Base-by-base conservation (phyloP, 768 basidiomycete genomes). In the Trametes gibbosa region DNA sequence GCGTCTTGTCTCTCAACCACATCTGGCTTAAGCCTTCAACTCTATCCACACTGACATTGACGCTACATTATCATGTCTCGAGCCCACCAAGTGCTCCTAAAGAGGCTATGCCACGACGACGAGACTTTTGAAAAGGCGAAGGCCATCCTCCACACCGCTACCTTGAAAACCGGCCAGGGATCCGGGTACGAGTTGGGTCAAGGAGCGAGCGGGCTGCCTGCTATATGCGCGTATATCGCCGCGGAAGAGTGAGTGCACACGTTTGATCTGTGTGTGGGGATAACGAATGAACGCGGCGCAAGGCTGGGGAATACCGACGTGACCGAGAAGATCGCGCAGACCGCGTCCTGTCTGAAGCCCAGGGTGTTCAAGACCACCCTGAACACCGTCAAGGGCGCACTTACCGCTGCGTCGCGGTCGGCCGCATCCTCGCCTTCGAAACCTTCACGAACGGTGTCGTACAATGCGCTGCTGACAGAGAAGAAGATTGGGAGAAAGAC, bases 171-270 rank as follows among this genome's bases (percentile, higher is more conserved):
- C 14, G 74, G 68, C 1, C 76, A 74, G 16, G 82, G 82, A n/a
- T 80, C 81, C 8, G 83, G 83, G 6, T 74, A 74, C 53, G 73
- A 77, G 19, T 59, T 83, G 3, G 74, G 76, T 3, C 60, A 75
- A 21, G 71, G 70, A 14, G 68, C 66, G 2, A 69, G 70, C 3
- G 82, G 78, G 21, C 56, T 83, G 29, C 74, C 79, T 17, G 81
- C 83, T 5, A 77, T 81, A 29, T 83, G 81, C 61, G 78, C 81
- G 25, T 74, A 75, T 52, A 66, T 84, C 47, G 81, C 82, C 23
- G 82, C 80, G 7, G 71, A 77, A 69, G 69, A 72, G 83, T 83
- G 58, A 42, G 66, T 57, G 4, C n/a, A 25, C 17, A 5, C 32
- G 1, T 19, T 14, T 2, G 27, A 27, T 19, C 24, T 3, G 40